Evolutionary conservation across 306 rosid genomes (phyloP), one percentile per base, ranked within the genome.

Genomic region (Acacia acuminata): DNA sequence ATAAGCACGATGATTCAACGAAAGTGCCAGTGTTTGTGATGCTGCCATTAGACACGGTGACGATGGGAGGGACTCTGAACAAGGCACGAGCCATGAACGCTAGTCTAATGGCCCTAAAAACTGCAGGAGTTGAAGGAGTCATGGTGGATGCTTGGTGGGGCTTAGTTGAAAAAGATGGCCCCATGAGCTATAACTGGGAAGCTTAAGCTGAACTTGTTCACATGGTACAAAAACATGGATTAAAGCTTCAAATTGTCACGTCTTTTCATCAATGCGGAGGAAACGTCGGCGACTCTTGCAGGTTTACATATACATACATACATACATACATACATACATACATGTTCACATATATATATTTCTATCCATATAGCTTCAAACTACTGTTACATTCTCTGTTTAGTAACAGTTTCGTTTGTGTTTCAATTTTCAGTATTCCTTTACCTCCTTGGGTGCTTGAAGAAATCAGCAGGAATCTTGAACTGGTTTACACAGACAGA

Each of bases 101-200:
- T 0, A 96, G 99, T 77, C 88, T 96, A 87, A 92, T 91, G 99
- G 99, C 98, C 12, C 65, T 96, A 66, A 96, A 91, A 82, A 89
- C 91, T 82, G 98, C 97, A 19, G 97, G 99, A 32, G 97, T 89
- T 14, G 98, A 94, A 81, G 99, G 99, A 77, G 97, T 94, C 7
- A 96, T 96, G 99, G 98, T 96, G 79, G 99, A 94, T 76, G 99
- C 82, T 73, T 96, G 98, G 99, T 96, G 99, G 99, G 99, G 99
- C 40, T 80, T 96, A 87, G 99, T 94, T 69, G 98, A 96, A 86
- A 91, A 88, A 83, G 94, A 94, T 20, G 98, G 98, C 0, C 99
- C 99, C 82, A 34, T 78, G 60, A 87, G 81, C 77, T 96, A 96
- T 84, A 94, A 96, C 70, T 96, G 99, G 98, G 94, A 94, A 58